Base-by-base conservation (phyloP, 345 rosid species). In the Populus alba region DNA sequence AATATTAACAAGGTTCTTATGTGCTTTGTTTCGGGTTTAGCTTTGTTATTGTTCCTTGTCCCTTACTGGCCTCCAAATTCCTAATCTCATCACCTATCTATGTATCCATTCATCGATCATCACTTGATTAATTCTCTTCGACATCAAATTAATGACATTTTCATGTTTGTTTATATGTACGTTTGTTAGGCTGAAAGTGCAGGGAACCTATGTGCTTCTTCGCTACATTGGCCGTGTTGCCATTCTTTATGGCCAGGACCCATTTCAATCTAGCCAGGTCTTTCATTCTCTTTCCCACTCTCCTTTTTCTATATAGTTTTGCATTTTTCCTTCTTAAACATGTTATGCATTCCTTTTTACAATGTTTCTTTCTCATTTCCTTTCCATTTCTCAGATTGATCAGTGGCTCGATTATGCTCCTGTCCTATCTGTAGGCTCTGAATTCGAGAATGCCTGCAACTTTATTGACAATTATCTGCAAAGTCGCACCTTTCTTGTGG, bases 371-470 rank as follows among this genome's bases (percentile, higher is more conserved):
- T 49, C 59, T 41, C 33, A 69, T 72, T 66, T 7, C 18, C 17
- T 66, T 81, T 72, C 29, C 76, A 8, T 53, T 18, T 57, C 75
- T 39, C 79, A 96, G 98, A 86, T 96, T 77, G 99, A 94, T 84
- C 89, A 90, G 83, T 96, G 92, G 95, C 74, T 96, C 62, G 97
- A 94, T 7, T 96, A 89, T 81, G 85, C 91, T 69, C 82, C 89
- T 12, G 80, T 87, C 72, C 88, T 96, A 84, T 84, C 89, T 38
- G 83, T 89, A 72, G 97, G 97, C 70, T 84, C 99, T 15, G 95
- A 91, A 81, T 94, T 94, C 72, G 98, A 94, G 87, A 88, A 81
- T 75, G 97, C 89, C 22, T 94, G 98, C 79, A 35, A 43, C 65
- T 88, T 88, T 74, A 80, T 92, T 16, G 89, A 94, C 39, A 81